Evolutionary conservation across 805 yeast species (phyloP), one percentile per base, ranked within the genome.

Genomic region (Monosporozyma unispora): DNA sequence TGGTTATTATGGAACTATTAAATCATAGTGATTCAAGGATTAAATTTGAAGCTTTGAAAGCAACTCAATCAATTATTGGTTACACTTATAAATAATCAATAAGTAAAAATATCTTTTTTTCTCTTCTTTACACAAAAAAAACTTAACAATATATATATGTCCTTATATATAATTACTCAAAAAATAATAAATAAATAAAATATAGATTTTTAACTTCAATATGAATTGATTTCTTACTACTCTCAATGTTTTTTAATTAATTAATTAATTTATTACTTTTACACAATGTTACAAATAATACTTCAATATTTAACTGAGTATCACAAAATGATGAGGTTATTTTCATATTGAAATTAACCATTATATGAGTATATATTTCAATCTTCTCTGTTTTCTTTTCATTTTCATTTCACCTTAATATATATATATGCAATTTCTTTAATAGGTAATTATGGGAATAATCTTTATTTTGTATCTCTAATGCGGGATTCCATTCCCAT

Each of bases 31-130:
- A 89, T 65, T 77, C 90, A 21, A 93, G 87, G 63, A 90, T 93
- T 56, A 87, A 91, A 64, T 93, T 84, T 64, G 96, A 91, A 72
- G 98, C 98, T 1, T 77, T 93, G 62, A 87, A 87, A 67, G 89
- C 97, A 3, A 87, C 96, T n/a, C 99, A 93, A 72, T 78, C 83
- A 50, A 79, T 93, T 59, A 95, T 93, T 48, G 88, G 96, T 3
- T 88, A 87, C 61, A 76, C 84, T n/a, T 78, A 84, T 57, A 53
- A 53, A 43, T 53, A 43, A 44, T 21, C 12, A 19, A 23, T 16
- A 28, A 21, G 6, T 12, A 14, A 5, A 31, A 12, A 31, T 12
- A 16, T 12, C 14, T 31, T 10, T 31, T 31, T 12, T 31, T 31
- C 6, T 31, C n/a, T 29, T 29, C 12, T 10, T 31, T 31, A 12